Evolutionary conservation across 495 filamentous ascomycete genomes (phyloP).

Genomic region (Penicillium psychrofluorescens): DNA sequence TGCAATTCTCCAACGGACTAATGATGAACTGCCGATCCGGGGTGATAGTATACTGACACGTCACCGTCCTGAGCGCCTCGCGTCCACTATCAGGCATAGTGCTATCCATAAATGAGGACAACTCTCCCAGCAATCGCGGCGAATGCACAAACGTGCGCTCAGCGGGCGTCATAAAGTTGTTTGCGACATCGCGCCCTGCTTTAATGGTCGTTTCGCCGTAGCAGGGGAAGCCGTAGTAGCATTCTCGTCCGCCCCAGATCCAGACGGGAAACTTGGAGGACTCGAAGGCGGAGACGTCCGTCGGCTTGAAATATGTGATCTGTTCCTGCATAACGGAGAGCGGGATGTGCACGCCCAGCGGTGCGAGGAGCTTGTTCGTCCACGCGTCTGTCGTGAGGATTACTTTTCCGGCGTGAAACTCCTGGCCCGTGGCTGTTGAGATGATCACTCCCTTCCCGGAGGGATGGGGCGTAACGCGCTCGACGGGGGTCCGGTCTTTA

Average conservation of each 20-base stretch:
- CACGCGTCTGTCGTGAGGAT: conserved; percentile 22
- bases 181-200: conserved; percentile 16
- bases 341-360: conserved; percentile 17
- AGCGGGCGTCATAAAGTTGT: conserved; percentile 22
- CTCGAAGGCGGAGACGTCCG: conserved; percentile 9
- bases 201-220: conserved; percentile 26
- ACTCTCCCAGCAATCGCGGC: conserved; percentile 11
- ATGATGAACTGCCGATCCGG: conserved; percentile 23
- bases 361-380: conserved; percentile 21
- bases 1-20: conserved; percentile 14
- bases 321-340: conserved; percentile 24
- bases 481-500: conserved; percentile 17
- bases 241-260: conserved; percentile 17
- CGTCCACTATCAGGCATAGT: conserved; percentile 18
- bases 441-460: too few species aligned
- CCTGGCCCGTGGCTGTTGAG: too few species aligned
- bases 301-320: conserved; percentile 25
- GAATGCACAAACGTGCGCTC: conserved; percentile 22
- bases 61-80: conserved; percentile 19
- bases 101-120: conserved; percentile 10
- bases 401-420: conserved; percentile 15
- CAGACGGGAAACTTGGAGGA: conserved; percentile 15
- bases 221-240: conserved; percentile 21
- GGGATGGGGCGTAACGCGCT: conserved; percentile 10
- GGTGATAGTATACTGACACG: conserved; percentile 23